These are phyloP conservation scores for Sporothrix pseudoabietina DNA, from an alignment of 2,329 filamentous ascomycete genomes.

Conservation along the genomic window DNA sequence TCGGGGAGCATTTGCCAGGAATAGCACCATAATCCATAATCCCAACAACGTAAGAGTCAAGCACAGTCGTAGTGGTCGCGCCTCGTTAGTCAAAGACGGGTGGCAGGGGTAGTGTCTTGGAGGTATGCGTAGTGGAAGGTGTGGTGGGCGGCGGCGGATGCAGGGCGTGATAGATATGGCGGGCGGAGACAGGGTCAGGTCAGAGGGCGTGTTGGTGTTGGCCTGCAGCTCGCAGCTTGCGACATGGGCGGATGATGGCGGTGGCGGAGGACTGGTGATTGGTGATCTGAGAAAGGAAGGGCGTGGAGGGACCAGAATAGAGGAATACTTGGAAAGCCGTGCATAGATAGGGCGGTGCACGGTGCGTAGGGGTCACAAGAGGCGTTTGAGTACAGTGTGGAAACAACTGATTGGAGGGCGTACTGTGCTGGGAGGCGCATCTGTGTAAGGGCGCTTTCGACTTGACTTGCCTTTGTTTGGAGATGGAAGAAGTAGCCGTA, in stretches of 20 bases:
- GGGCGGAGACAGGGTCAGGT: conserved; percentile 10
- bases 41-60: background rate
- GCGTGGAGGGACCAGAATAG: background rate
- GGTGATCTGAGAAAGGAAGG: conserved; percentile 1
- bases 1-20: background rate
- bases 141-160: conserved; percentile 16
- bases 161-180: conserved; percentile 1
- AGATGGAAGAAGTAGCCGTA: background rate
- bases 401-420: background rate
- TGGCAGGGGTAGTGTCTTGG: background rate
- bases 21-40: background rate
- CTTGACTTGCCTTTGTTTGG: conserved; percentile 16
- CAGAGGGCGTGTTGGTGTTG: background rate
- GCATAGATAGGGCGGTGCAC: conserved; percentile 17
- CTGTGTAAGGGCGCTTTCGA: background rate
- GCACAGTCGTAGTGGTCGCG: background rate
- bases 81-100: conserved; percentile 23
- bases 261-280: background rate
- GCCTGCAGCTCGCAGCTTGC: background rate
- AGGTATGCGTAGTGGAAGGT: background rate
- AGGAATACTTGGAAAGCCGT: background rate
- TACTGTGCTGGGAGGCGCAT: conserved; percentile 22
- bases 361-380: background rate
- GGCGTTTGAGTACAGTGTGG: background rate
- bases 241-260: conserved; percentile 3